Base-by-base conservation (phyloP, 352 stramenopile genomes). In the Phytophthora europaea region DNA sequence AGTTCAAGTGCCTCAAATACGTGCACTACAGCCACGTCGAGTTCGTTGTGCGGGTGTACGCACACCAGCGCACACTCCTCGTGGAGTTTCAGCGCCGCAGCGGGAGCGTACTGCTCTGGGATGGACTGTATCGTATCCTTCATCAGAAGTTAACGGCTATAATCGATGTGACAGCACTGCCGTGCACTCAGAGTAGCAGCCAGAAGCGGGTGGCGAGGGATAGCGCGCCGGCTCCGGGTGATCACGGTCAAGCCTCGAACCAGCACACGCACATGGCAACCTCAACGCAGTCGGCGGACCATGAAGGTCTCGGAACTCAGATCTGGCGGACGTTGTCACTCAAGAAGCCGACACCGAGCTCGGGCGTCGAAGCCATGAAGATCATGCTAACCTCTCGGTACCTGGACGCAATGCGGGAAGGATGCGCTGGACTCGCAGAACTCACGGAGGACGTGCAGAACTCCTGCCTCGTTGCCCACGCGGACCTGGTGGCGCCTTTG, bases 1-100 rank as follows among this genome's bases (percentile, higher is more conserved):
- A 95, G 73, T 95, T 95, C 68, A 94, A 94, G 60, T 94, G 89
- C 66, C 81, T 95, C 68, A 94, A 94, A 70, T 91, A 94, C 61
- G 84, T 94, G 38, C 85, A 94, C 69, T 95, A 94, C 76, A 92
- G 84, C 64, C 87, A 91, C 63, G 80, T 95, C 26, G 87, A 95
- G 75, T 95, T 95, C 51, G 81, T 93, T 23, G 74, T 94, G 28
- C 75, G 89, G 23, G 80, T 94, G 12, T 94, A 94, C 72, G 69
- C 80, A 43, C 74, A 83, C 31, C 72, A 75, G 48, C 67, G 58
- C 43, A 72, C 73, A 22, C 59, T 94, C 38, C 76, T 95, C 6
- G 76, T 95, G 34, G 89, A 95, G 54, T 94, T 88, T 65, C 89
- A 95, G 75, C 85, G 89, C 9, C 83, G 89, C 12, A 88, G 76